A percentile compares a stretch with the other conserved stretches of the same genome.
Conservation (phyloP, 495 filamentous ascomycete species). For the Penicillium egyptiacum region DNA sequence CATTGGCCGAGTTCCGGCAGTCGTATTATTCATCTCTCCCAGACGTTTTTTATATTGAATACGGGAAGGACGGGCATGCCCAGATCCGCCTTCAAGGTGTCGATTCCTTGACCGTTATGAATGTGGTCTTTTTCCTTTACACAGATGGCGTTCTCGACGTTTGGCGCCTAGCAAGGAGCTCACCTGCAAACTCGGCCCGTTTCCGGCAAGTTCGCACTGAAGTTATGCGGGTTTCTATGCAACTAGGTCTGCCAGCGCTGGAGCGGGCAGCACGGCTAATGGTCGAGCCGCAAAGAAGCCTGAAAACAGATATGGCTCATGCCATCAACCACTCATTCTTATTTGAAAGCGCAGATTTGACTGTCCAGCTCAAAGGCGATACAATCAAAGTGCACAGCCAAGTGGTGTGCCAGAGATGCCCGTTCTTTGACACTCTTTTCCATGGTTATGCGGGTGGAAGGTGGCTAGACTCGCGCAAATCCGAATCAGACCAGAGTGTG, state of each 20-base stretch:
- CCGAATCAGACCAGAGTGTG: conserved; percentile 51
- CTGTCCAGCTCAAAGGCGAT: conserved; percentile 72
- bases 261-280: conserved; percentile 76
- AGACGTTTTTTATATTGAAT: conserved; percentile 61
- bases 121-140: conserved; percentile 78
- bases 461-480: conserved; percentile 75
- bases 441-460: conserved; percentile 76
- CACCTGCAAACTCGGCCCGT: conserved; percentile 59
- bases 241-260: conserved; percentile 63
- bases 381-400: conserved; percentile 68
- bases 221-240: conserved; percentile 73
- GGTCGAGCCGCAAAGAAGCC: conserved; percentile 57
- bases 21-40: conserved; percentile 45
- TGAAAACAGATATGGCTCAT: conserved; percentile 65
- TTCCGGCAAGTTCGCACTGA: conserved; percentile 79
- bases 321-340: conserved; percentile 67
- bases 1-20: conserved; percentile 53
- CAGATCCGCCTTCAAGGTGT: conserved; percentile 62
- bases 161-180: conserved; percentile 71
- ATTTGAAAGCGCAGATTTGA: conserved; percentile 71
- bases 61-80: conserved; percentile 47
- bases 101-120: conserved; percentile 74
- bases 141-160: conserved; percentile 77
- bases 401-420: conserved; percentile 79
- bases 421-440: conserved; percentile 90